Evolutionary conservation across 2,329 filamentous ascomycete genomes (phyloP).

Genomic region (Diplodia corticola): DNA sequence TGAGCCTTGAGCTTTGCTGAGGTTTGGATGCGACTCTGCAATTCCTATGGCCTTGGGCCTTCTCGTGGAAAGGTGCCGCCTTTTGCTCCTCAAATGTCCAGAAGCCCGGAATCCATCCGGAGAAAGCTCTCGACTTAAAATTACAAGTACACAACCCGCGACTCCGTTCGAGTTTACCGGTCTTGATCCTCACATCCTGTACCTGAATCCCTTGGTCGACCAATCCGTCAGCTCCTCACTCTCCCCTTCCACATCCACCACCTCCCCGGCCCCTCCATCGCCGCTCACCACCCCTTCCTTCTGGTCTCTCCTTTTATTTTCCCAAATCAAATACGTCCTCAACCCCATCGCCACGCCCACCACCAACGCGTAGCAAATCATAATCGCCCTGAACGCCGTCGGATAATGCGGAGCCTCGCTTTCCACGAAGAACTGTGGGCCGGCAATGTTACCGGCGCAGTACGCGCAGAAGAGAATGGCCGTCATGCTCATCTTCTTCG

Average conservation of each 20-base stretch:
- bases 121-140: neutral
- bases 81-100: neutral
- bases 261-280: neutral
- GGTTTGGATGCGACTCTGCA: neutral
- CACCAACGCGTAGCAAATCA: conserved; percentile 24
- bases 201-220: conserved; percentile 32
- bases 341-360: conserved; percentile 22
- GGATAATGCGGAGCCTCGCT: conserved; percentile 20
- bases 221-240: conserved; percentile 32
- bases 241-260: conserved; percentile 6
- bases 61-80: neutral
- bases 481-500: conserved; percentile 34
- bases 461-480: conserved; percentile 20
- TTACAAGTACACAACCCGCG: neutral
- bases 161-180: neutral
- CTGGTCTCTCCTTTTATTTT: conserved; percentile 25
- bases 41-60: neutral
- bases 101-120: neutral
- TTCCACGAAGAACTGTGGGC: conserved; percentile 20
- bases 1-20: neutral
- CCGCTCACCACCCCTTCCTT: neutral
- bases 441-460: conserved; percentile 20
- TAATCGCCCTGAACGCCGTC: conserved; percentile 20
- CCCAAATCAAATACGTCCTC: conserved; percentile 25
- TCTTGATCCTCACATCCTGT: conserved; percentile 21